Percentiles rank a stretch among this genome's conserved stretches.
phyloP scores from a whole-genome alignment of 2,329 filamentous ascomycete species.

The Paramyrothecium sp. region DNA sequence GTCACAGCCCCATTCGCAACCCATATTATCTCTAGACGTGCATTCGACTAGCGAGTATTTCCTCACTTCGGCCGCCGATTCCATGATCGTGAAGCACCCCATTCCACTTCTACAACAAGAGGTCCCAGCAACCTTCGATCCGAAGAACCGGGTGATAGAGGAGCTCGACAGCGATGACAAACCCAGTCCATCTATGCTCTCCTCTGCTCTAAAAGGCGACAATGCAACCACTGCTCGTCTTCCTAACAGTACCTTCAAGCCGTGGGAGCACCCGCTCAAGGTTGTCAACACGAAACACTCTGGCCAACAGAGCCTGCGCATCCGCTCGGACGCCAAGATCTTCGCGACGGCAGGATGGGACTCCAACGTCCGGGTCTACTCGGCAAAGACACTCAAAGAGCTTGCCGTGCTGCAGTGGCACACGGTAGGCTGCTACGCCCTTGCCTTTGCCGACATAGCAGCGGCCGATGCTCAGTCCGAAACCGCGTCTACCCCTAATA shows the following conservation, averaged over 20 bases:
- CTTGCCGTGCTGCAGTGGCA: conserved; percentile 95
- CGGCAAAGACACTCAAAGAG: conserved; percentile 76
- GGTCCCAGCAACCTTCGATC: conserved; percentile 14
- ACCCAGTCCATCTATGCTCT: conserved; percentile 18
- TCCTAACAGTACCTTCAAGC: conserved; percentile 17
- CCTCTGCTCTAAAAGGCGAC: conserved; percentile 14
- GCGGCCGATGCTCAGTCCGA: conserved; percentile 13
- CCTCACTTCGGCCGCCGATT: conserved; percentile 80
- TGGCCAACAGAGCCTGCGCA: conserved; percentile 77
- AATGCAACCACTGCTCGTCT: not conserved
- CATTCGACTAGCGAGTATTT: conserved; percentile 55
- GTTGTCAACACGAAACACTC: conserved; percentile 78
- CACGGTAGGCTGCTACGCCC: conserved; percentile 79
- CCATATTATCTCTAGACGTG: conserved; percentile 72
- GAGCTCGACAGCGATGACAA: conserved; percentile 14
- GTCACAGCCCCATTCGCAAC: conserved; percentile 71
- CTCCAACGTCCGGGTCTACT: conserved; percentile 76
- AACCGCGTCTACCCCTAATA: not conserved
- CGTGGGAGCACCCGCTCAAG: conserved; percentile 53
- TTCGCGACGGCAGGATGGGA: conserved; percentile 96
- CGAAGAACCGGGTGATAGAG: conserved; percentile 21
- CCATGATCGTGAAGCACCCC: conserved; percentile 73
- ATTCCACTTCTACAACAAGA: conserved; percentile 42
- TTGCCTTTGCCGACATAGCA: conserved; percentile 62
- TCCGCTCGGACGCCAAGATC: conserved; percentile 78